Evolutionary conservation across 2,329 filamentous ascomycete species (phyloP).

Genomic region (Aspergillus fumigatus): DNA sequence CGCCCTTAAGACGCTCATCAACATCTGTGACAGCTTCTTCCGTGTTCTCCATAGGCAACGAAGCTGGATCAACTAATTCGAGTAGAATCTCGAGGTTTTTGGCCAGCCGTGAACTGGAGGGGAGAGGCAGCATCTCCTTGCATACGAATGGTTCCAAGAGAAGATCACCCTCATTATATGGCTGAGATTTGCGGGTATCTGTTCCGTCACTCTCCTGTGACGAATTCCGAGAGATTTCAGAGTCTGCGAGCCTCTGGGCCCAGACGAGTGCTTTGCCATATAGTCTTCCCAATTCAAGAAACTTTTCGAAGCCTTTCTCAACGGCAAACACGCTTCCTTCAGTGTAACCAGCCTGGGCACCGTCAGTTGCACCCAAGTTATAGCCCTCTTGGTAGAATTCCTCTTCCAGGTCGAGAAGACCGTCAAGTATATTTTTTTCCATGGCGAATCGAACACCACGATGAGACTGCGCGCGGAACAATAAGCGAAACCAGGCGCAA

Average conservation of each 20-base stretch:
- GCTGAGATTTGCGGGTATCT: not conserved
- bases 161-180: constrained; percentile 5
- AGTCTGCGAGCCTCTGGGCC: constrained; percentile 61
- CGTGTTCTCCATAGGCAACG: constrained; percentile 72
- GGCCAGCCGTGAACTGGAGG: constrained; percentile 60
- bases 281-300: constrained; percentile 70
- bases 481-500: not conserved
- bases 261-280: constrained; percentile 79
- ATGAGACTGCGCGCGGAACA: not conserved
- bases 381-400: constrained; percentile 81
- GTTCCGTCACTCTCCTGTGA: constrained; percentile 1
- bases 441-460: constrained; percentile 16
- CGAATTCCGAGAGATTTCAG: constrained; percentile 13
- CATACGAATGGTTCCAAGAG: constrained; percentile 27
- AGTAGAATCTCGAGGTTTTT: constrained; percentile 75
- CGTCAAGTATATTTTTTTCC: constrained; percentile 51
- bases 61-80: constrained; percentile 72
- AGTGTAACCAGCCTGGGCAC: constrained; percentile 69
- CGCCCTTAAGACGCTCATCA: constrained; percentile 81
- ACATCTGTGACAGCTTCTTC: constrained; percentile 89
- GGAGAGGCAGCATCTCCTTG: constrained; percentile 43
- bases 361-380: constrained; percentile 68
- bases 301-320: constrained; percentile 92
- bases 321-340: constrained; percentile 90
- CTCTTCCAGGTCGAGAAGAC: constrained; percentile 57